Base-by-base conservation (phyloP, 768 basidiomycete genomes). In the Pleurotus sapidus region DNA sequence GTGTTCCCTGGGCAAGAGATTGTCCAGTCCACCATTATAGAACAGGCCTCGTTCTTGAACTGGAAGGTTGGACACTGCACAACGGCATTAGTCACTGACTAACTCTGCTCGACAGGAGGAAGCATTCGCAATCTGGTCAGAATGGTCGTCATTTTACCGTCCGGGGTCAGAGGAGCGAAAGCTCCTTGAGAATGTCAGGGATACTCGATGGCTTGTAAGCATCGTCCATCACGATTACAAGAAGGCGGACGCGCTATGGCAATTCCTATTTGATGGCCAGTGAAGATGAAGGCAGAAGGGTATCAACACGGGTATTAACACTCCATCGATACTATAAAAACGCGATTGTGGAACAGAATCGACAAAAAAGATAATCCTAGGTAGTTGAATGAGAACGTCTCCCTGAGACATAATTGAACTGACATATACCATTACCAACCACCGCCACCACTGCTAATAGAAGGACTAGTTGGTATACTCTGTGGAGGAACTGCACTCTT, bases 1-100 rank as follows among this genome's bases (percentile, higher is more conserved):
- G 88, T 98, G 5, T 99, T 99, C 70, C 93, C 95, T 0, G 97
- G 93, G 0, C 91, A 97, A 67, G 97, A 99, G 71, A 89, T 99
- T 46, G 84, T 88, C 1, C 96, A 98, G 66, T 92, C 96, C 4
- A 99, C 97, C 0, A 94, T 98, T 62, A 98, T 99, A 37, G 97
- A 98, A 67, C 84, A 84, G 49, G 89, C 94, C 67, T 96, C 93
- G 12, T 99, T 99, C 78, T 72, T 92, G 37, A 88, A 93, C 0
- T 99, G 97, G 97, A 98, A 95, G 88, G 96, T 95, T 46, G 18
- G 65, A 55, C 24, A 5, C 46, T 0, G 4, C 37, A 34, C 30
- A 34, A 11, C 30, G 30, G 8, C 30, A 34, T 7, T 34, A 11
- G 30, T 11, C 30, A 4, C 11, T 34, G 30, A 34, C 30, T 34